These are phyloP conservation scores for Candida insectorum DNA, from an alignment of 805 yeast species.

Conservation along the genomic window DNA sequence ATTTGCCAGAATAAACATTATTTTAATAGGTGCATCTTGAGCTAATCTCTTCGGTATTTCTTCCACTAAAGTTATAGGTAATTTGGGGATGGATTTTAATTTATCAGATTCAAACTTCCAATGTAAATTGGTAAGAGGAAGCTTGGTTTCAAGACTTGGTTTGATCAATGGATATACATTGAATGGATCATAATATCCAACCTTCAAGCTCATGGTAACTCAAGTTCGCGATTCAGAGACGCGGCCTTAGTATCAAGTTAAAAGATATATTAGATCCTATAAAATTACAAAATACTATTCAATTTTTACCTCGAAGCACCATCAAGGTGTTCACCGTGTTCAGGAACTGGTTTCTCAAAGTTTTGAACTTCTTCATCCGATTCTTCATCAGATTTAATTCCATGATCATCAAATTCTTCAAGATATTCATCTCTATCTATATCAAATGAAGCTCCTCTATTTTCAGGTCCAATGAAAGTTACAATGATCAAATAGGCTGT, in stretches of 20 bases:
- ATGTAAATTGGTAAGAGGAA: conserved; percentile 64
- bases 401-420: conserved; percentile 9
- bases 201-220: conserved; percentile 2
- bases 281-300: too few species aligned
- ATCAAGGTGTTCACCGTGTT: too few species aligned
- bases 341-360: not conserved
- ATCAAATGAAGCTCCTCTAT: conserved; percentile 25
- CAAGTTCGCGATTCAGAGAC: not conserved
- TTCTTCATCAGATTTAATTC: conserved; percentile 8
- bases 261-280: not conserved
- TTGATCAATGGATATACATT: conserved; percentile 47
- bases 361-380: conserved; percentile 4
- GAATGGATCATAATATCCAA: conserved; percentile 68
- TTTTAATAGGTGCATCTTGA: conserved; percentile 51
- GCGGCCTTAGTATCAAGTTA: not conserved
- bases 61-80: conserved; percentile 53
- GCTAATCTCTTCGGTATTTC: conserved; percentile 44
- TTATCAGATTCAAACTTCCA: conserved; percentile 59
- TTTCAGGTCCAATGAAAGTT: conserved; percentile 60
- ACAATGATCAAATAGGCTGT: conserved; percentile 50
- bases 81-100: conserved; percentile 58
- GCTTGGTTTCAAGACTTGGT: conserved; percentile 39
- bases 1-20: conserved; percentile 67
- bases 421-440: conserved; percentile 14
- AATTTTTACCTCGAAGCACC: too few species aligned